These are phyloP conservation scores for Candida maltosa DNA, from an alignment of 805 yeast genomes.

Conservation along the genomic window DNA sequence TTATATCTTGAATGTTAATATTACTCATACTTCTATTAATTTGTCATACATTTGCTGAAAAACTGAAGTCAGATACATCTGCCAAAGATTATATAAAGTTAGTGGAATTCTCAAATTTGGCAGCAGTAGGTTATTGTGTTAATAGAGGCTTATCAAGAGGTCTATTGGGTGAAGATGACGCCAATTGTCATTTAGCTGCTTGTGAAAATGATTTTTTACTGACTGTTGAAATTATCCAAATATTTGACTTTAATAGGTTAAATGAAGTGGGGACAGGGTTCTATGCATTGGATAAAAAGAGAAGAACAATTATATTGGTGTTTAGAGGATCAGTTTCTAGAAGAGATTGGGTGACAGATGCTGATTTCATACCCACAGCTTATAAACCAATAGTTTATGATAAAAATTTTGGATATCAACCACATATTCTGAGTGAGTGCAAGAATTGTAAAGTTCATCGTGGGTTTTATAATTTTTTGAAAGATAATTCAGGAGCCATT, in stretches of 20 bases:
- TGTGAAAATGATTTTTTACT: slow-evolving; percentile 19
- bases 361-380: slow-evolving; percentile 42
- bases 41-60: neutral
- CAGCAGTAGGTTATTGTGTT: slow-evolving; percentile 37
- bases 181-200: slow-evolving; percentile 20
- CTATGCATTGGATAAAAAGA: slow-evolving; percentile 46
- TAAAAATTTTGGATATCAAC: slow-evolving; percentile 8
- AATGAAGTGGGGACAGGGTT: slow-evolving; percentile 54
- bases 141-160: slow-evolving; percentile 26
- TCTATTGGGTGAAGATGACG: slow-evolving; percentile 15
- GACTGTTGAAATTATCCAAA: slow-evolving; percentile 33
- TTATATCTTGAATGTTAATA: neutral
- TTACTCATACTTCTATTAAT: neutral
- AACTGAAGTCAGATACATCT: neutral
- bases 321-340: slow-evolving; percentile 64
- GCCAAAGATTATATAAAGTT: slow-evolving; percentile 19
- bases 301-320: slow-evolving; percentile 43
- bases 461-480: slow-evolving; percentile 55
- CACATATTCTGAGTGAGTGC: slow-evolving; percentile 28
- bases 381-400: slow-evolving; percentile 38
- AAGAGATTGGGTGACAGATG: slow-evolving; percentile 62
- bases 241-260: slow-evolving; percentile 38
- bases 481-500: slow-evolving; percentile 36
- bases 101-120: slow-evolving; percentile 29
- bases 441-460: slow-evolving; percentile 55